Percentiles rank a stretch among this genome's conserved stretches.
phyloP scores from a whole-genome alignment of 441 rosid genomes.

The Erysimum pusillum region DNA sequence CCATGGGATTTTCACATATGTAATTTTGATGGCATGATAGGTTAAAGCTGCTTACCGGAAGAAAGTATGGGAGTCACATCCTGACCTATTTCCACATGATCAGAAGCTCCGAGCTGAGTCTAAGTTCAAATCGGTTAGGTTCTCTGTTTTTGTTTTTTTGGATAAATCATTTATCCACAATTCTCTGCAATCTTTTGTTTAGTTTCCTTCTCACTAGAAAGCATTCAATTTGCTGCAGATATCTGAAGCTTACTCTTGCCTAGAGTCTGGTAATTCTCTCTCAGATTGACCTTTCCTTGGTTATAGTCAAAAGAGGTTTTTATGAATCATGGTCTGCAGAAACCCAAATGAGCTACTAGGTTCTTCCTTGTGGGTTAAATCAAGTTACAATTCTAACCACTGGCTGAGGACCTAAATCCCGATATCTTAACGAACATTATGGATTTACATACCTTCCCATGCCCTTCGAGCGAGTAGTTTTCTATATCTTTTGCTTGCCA shows the following conservation, averaged over 20 bases:
- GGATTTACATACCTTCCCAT: background rate
- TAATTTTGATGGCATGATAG: conserved; percentile 42
- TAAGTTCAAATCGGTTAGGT: conserved; percentile 70
- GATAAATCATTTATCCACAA: background rate
- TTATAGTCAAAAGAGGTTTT: background rate
- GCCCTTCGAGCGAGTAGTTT: background rate
- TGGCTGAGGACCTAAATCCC: background rate
- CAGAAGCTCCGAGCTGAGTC: conserved; percentile 75
- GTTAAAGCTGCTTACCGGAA: conserved; percentile 82
- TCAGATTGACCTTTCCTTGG: conserved; percentile 18
- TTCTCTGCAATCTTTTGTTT: background rate
- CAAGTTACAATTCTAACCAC: background rate
- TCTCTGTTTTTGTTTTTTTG: background rate
- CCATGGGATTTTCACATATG: background rate
- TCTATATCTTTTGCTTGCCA: background rate
- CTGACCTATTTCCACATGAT: conserved; percentile 77
- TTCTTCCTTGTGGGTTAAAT: conserved; percentile 18
- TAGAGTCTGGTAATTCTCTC: conserved; percentile 66
- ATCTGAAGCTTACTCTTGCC: conserved; percentile 73
- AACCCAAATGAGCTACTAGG: conserved; percentile 50
- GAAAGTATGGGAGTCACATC: conserved; percentile 93
- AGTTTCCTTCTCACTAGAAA: background rate
- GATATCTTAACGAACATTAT: background rate
- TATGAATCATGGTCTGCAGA: conserved; percentile 53
- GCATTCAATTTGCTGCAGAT: conserved; percentile 56